These are phyloP conservation scores for Tulasnella sp. DNA, from an alignment of 768 basidiomycete genomes.

Conservation along the genomic window DNA sequence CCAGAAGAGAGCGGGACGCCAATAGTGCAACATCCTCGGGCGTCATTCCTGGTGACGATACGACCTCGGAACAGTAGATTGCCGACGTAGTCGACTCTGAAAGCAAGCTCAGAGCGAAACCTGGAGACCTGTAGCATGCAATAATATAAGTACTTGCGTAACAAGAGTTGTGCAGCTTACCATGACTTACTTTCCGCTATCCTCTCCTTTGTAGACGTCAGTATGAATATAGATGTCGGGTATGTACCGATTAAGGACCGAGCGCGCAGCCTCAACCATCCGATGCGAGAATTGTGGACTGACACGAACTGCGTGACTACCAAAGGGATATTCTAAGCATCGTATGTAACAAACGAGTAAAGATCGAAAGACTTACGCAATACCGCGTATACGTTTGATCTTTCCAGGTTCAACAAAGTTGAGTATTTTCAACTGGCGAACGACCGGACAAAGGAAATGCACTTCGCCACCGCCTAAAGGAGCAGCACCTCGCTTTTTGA, in stretches of 20 bases:
- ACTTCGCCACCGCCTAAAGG: slow-evolving; percentile 90
- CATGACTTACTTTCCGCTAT: slow-evolving; percentile 80
- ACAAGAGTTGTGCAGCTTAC: not conserved
- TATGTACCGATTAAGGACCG: slow-evolving; percentile 88
- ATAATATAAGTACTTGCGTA: not conserved
- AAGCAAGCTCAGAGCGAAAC: slow-evolving; percentile 82
- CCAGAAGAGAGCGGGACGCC: slow-evolving; percentile 67
- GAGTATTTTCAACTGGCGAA: slow-evolving; percentile 83
- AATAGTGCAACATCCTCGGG: slow-evolving; percentile 88
- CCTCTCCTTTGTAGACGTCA: slow-evolving; percentile 95
- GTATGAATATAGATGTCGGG: slow-evolving; percentile 98
- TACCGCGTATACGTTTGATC: slow-evolving; percentile 88
- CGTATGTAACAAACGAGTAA: not conserved
- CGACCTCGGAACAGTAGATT: slow-evolving; percentile 77
- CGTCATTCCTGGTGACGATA: slow-evolving; percentile 68
- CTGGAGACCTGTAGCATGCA: slow-evolving; percentile 62
- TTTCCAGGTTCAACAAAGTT: slow-evolving; percentile 88
- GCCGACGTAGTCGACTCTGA: slow-evolving; percentile 88
- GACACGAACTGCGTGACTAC: slow-evolving; percentile 88
- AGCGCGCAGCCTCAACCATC: slow-evolving; percentile 91
- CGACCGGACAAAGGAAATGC: slow-evolving; percentile 84
- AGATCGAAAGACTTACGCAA: slow-evolving; percentile 55
- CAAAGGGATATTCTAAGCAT: not conserved
- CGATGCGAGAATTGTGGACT: slow-evolving; percentile 96
- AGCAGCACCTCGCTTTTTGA: slow-evolving; percentile 86